Conservation (phyloP, 1,284 basidiomycete species). For the Apiotrichum brassicae region DNA sequence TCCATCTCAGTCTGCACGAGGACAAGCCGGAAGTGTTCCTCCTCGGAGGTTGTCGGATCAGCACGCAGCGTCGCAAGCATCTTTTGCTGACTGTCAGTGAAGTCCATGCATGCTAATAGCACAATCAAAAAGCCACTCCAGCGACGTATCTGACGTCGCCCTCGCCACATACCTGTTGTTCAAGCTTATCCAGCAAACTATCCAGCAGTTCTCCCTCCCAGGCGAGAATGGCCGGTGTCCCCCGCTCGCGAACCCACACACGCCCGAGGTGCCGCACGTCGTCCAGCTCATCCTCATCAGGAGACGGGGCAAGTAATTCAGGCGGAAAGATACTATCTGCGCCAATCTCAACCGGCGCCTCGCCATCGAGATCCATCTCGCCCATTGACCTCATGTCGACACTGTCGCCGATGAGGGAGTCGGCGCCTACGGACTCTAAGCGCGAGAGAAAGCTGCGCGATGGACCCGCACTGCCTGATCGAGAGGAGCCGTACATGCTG, state of each 20-base stretch:
- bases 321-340: conserved; percentile 2
- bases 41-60: conserved; percentile 73
- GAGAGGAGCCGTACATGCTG: conserved; percentile 4
- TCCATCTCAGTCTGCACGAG: conserved; percentile 89
- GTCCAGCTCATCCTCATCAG: conserved; percentile 30
- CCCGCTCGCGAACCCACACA: conserved; percentile 80
- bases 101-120: too few species aligned
- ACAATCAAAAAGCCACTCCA: too few species aligned
- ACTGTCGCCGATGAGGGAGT: background rate
- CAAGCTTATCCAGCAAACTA: conserved; percentile 68
- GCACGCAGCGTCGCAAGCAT: conserved; percentile 55
- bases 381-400: background rate
- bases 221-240: conserved; percentile 69
- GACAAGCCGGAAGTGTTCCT: conserved; percentile 83
- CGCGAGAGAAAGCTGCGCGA: conserved; percentile 6
- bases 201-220: conserved; percentile 69
- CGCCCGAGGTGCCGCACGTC: conserved; percentile 53
- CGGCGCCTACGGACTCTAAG: background rate
- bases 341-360: background rate
- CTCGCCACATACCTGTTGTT: conserved; percentile 75
- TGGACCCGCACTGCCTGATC: background rate
- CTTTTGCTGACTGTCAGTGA: conserved; percentile 29
- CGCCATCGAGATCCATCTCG: background rate
- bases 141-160: too few species aligned
- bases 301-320: background rate